Base-by-base conservation (phyloP, 345 rosid species). In the Mercurialis annua region DNA sequence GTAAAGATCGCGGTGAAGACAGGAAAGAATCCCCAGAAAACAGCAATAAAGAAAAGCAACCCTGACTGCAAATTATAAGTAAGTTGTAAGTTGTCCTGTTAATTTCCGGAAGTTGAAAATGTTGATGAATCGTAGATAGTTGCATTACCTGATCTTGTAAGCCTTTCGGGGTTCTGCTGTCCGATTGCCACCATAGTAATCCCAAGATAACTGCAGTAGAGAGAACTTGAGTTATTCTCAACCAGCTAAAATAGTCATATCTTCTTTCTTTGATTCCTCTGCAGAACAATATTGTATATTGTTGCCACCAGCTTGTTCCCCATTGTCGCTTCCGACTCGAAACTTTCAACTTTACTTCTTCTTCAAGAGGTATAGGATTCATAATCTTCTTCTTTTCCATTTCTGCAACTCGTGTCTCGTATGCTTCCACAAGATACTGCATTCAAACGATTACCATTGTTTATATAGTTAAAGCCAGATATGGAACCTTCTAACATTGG, bases 21-120 rank as follows among this genome's bases (percentile, higher is more conserved):
- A 1, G 99, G 99, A 75, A 94, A 94, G 72, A 94, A 94, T 44
- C 96, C 97, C 99, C 99, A 94, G 76, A 94, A 94, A 51, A 94
- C 97, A 4, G 97, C 90, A 33, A 94, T 90, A 81, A 94, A 94
- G 85, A 94, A 94, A 61, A 94, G 85, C 80, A 94, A 72, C 60
- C 99, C 99, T 0, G 90, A 86, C 96, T 93, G 96, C 80, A 74
- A 83, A n/a, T 3, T 61, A 26, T 20, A 65, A 50, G 24, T n/a
- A 18, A 50, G 64, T 77, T 44, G 20, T 6, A 55, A 50, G 8
- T 17, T 59, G 67, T 59, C 54, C 29, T 38, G 11, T n/a, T 29
- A 23, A 16, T 29, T 9, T 21, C 24, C n/a, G n/a, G 16, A 0
- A 26, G 30, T 23, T 36, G 8, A 21, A n/a, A 40, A 29, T 56